Base-by-base conservation (phyloP, 176 grass and related monocot genomes). In the Bonia amplexicaulis region DNA sequence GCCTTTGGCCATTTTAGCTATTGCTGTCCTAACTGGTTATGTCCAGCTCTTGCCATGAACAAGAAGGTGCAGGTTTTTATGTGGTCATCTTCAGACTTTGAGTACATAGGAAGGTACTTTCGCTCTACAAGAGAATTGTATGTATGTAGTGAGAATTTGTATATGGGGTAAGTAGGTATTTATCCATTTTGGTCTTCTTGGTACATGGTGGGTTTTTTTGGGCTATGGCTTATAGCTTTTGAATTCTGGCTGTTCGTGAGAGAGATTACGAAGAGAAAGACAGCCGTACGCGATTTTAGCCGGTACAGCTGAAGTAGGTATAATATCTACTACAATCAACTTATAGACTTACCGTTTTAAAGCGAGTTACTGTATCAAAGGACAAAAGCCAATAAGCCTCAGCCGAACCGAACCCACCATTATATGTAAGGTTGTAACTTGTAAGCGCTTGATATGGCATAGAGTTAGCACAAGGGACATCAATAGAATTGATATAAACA, bases 1-100 rank as follows among this genome's bases (percentile, higher is more conserved):
- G 5, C 97, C 97, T 19, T 31, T 92, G 3, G 84, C 87, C 60
- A 96, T 99, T 76, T 78, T 99, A 62, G 86, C 90, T 33, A 89
- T 94, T 20, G 97, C 91, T 35, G 68, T 99, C 71, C 16, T 92
- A 15, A 96, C 93, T 82, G 97, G 97, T 23, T 96, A 92, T 84
- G 81, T 96, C 46, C 73, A 94, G 76, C 90, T 99, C 82, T 92
- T 99, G 47, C 97, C 97, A 48, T 96, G 86, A 95, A 66, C 47
- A 73, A 49, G 8, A 81, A 62, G 68, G 45, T 22, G 65, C 26
- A 9, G 3, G 41, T 42, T 73, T 73, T 79, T 49, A 66, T 19
- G 39, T 41, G 15, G 7, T 16, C 26, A 76, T 89, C 76, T 85
- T 73, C 51, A 76, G 62, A 60, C 59, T 69, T 67, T 7, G 17